Conservation (phyloP, 2,329 filamentous ascomycete species). For the Epichloe aotearoae region DNA sequence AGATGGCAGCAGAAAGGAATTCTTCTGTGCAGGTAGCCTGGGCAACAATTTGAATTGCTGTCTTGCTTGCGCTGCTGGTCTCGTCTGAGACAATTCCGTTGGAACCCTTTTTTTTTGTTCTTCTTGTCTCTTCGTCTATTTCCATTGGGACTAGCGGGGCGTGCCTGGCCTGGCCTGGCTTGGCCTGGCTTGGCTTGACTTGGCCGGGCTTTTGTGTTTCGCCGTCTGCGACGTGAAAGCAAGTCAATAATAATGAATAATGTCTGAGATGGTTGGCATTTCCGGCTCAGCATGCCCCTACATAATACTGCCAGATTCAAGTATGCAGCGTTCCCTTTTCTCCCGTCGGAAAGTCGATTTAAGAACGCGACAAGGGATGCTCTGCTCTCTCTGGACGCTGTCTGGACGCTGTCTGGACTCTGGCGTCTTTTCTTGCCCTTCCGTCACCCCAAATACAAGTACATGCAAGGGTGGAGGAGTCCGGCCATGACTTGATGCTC, state of each 20-base stretch:
- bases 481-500: not conserved
- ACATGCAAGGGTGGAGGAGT: too few relatives aligned
- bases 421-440: too few relatives aligned
- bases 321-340: too few relatives aligned
- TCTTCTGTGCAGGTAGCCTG: not conserved
- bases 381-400: too few relatives aligned
- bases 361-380: too few relatives aligned
- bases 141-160: not conserved
- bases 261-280: not conserved
- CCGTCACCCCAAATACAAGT: too few relatives aligned
- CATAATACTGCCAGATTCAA: not conserved
- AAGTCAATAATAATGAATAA: not conserved
- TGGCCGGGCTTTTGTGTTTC: not conserved
- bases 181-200: too few relatives aligned
- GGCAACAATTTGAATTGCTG: not conserved
- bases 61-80: not conserved
- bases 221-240: not conserved
- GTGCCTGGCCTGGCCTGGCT: not conserved
- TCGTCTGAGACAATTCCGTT: not conserved
- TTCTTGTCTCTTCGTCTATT: not conserved
- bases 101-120: not conserved
- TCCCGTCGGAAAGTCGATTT: too few relatives aligned
- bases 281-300: not conserved
- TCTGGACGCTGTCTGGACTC: too few relatives aligned
- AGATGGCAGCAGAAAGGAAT: not conserved